A percentile compares a stretch with the other conserved stretches of the same genome.
phyloP scores from a whole-genome alignment of 2,329 filamentous ascomycete species.

The Arthroderma sp. region DNA sequence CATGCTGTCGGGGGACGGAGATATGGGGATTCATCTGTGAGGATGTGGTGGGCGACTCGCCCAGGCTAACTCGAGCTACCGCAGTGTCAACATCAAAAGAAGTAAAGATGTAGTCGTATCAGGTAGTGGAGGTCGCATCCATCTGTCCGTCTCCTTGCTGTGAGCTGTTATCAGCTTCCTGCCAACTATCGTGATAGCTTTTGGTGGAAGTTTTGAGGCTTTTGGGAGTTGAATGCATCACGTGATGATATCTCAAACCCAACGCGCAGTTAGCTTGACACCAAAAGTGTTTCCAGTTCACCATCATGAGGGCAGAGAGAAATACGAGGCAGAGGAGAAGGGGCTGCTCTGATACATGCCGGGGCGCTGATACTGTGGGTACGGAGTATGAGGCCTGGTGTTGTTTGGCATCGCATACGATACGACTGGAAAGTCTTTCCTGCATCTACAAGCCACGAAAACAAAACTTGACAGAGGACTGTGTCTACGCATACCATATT shows the following conservation, averaged over 20 bases:
- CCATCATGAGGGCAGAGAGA: not conserved
- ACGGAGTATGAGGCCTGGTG: not conserved
- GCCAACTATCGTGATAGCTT: not conserved
- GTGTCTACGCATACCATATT: no score
- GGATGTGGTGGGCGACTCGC: slow-evolving; percentile 11
- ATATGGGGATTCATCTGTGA: slow-evolving; percentile 48
- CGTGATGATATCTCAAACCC: not conserved
- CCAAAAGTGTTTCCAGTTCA: not conserved
- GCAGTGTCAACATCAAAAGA: not conserved
- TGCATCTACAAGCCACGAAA: no score
- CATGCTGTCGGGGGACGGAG: slow-evolving; percentile 47
- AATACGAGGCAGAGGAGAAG: not conserved
- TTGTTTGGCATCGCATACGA: no score
- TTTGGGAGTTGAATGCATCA: not conserved
- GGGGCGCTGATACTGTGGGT: not conserved
- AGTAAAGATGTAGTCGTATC: not conserved
- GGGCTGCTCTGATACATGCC: no score
- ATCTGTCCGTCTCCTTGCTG: not conserved
- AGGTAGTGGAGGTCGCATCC: not conserved
- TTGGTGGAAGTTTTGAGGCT: not conserved
- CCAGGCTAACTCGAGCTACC: not conserved
- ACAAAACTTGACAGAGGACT: no score
- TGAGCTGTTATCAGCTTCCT: not conserved
- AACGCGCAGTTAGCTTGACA: not conserved
- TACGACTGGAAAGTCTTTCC: no score